Evolutionary conservation across 305 asterid species (phyloP).

Genomic region (Solanum hybrid): DNA sequence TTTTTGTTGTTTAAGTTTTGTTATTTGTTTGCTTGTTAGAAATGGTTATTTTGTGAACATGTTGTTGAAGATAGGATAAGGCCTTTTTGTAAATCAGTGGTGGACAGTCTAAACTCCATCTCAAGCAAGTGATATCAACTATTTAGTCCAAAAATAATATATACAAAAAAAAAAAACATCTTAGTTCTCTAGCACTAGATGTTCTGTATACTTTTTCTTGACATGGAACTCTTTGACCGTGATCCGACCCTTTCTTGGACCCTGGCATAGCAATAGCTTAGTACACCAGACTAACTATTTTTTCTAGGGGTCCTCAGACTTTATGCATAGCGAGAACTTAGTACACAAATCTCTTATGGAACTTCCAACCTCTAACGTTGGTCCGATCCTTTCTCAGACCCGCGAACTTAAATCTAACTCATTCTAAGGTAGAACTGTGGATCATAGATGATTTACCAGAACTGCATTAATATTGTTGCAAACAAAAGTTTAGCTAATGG

Average conservation of each 20-base stretch:
- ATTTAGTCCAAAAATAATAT: neutral
- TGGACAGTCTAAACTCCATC: neutral
- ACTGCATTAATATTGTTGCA: neutral
- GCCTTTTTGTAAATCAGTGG: neutral
- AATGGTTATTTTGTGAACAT: neutral
- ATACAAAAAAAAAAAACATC: neutral
- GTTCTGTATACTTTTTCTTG: neutral
- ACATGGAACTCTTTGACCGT: neutral
- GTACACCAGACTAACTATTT: neutral
- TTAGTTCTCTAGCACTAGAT: neutral
- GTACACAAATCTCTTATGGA: neutral
- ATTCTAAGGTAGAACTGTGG: neutral
- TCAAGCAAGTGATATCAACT: neutral
- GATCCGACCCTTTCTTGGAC: neutral
- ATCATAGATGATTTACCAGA: neutral
- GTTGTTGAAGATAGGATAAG: neutral
- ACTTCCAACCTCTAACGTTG: neutral
- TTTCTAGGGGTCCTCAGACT: neutral
- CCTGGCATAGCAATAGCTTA: neutral
- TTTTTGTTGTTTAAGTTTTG: neutral
- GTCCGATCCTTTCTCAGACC: neutral
- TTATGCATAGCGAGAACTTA: neutral
- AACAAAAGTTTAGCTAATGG: neutral
- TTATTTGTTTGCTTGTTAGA: neutral
- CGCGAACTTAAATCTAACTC: neutral